These are phyloP conservation scores for Mortierella sp. DNA, from an alignment of 371 early-diverging fungal genomes.

Conservation along the genomic window DNA sequence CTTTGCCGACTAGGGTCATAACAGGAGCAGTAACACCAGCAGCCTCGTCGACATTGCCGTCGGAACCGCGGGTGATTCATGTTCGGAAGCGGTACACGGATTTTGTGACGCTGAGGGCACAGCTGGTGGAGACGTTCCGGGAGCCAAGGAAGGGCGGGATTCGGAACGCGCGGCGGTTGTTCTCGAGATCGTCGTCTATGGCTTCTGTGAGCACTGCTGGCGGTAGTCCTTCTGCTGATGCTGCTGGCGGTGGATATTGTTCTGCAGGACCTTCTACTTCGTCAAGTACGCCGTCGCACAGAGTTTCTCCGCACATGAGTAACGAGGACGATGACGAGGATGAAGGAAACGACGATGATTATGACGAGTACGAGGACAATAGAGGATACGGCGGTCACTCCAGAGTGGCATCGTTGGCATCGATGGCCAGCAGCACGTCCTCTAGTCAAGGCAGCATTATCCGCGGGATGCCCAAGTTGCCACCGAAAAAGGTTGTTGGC, in stretches of 20 bases:
- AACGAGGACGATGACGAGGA: conserved; percentile 13
- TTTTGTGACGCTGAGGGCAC: conserved; percentile 40
- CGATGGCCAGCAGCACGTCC: background rate
- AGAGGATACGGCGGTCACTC: conserved; percentile 6
- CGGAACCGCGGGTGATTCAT: conserved; percentile 21
- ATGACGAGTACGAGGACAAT: background rate
- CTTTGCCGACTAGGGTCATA: background rate
- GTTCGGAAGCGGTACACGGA: conserved; percentile 53
- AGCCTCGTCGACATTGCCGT: background rate
- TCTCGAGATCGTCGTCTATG: conserved; percentile 10
- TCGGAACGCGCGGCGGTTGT: conserved; percentile 3
- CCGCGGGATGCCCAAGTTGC: conserved; percentile 45
- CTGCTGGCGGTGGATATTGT: background rate
- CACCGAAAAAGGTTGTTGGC: conserved; percentile 49
- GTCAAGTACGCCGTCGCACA: no score
- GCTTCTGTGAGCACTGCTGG: background rate
- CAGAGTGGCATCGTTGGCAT: conserved; percentile 1
- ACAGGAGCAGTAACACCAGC: background rate
- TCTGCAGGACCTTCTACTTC: no score
- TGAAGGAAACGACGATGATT: conserved; percentile 20
- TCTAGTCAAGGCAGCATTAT: conserved; percentile 13
- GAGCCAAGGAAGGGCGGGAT: background rate
- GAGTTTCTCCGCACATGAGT: background rate
- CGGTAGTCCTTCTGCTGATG: background rate
- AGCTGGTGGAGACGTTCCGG: conserved; percentile 34